A percentile compares a stretch with the other conserved stretches of the same genome.
Conservation (phyloP, 805 yeast genomes). For the Candida cerambycidarum region DNA sequence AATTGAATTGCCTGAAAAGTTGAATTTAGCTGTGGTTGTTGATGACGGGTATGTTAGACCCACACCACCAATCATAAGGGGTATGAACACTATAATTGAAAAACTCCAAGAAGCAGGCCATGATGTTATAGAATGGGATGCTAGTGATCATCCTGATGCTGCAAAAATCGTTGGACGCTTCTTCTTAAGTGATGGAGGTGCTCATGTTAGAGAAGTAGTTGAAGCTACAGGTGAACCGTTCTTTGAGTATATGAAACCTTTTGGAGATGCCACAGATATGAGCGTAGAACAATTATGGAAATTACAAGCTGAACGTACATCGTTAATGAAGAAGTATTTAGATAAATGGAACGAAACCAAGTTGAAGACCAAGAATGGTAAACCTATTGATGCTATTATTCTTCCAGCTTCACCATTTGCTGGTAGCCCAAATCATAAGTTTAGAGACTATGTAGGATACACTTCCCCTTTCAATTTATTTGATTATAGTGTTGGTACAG, state of each 20-base stretch:
- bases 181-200: constrained; percentile 70
- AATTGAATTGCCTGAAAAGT: constrained; percentile 38
- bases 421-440: constrained; percentile 64
- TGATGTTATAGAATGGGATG: constrained; percentile 53
- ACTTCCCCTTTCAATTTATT: constrained; percentile 70
- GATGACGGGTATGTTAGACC: constrained; percentile 71
- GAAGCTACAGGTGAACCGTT: constrained; percentile 71
- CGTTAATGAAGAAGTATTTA: constrained; percentile 54
- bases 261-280: constrained; percentile 49
- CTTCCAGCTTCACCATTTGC: constrained; percentile 68
- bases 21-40: constrained; percentile 55
- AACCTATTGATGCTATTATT: constrained; percentile 48
- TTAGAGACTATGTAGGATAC: constrained; percentile 56
- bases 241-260: constrained; percentile 55
- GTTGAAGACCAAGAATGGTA: constrained; percentile 49
- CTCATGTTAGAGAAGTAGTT: constrained; percentile 50
- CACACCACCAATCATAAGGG: constrained; percentile 65
- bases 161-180: constrained; percentile 55
- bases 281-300: constrained; percentile 44
- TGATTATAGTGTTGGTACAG: constrained; percentile 66
- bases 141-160: constrained; percentile 57
- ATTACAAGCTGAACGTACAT: constrained; percentile 53
- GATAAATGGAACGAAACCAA: constrained; percentile 54
- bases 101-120: constrained; percentile 60
- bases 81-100: constrained; percentile 50